Percentiles rank a stretch among this genome's conserved stretches.
Conservation (phyloP, 345 rosid genomes). For the Eucalyptus curtisii region DNA sequence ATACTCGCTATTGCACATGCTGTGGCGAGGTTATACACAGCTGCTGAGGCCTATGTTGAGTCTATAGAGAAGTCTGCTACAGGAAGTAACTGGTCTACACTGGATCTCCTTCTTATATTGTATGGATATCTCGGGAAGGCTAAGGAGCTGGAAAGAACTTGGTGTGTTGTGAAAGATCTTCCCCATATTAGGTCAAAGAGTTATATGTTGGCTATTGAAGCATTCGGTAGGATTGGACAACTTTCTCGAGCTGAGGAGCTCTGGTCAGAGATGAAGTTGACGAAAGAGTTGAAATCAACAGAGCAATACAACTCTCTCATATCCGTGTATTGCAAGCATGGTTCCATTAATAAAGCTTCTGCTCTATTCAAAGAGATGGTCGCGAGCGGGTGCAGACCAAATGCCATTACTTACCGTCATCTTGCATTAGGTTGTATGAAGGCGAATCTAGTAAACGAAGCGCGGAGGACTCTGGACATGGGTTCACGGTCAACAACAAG, state of each 20-base stretch:
- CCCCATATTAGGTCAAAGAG: conserved; percentile 53
- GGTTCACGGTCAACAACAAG: conserved; percentile 31
- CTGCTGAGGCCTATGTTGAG: conserved; percentile 66
- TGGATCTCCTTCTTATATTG: conserved; percentile 65
- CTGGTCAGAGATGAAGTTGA: conserved; percentile 67
- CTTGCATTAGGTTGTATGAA: conserved; percentile 86
- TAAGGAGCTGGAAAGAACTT: conserved; percentile 50
- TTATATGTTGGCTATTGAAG: conserved; percentile 62
- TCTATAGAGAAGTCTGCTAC: conserved; percentile 58
- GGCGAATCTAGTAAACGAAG: conserved; percentile 47
- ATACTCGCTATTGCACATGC: conserved; percentile 79
- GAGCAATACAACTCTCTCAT: conserved; percentile 73
- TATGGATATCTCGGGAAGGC: conserved; percentile 62
- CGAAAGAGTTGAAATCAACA: conserved; percentile 40
- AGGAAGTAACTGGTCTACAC: conserved; percentile 79
- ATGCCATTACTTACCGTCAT: conserved; percentile 70
- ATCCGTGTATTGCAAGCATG: conserved; percentile 58
- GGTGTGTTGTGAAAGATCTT: conserved; percentile 44
- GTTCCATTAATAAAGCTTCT: conserved; percentile 52
- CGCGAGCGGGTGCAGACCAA: conserved; percentile 42
- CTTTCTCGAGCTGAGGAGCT: conserved; percentile 62
- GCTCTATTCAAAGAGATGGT: conserved; percentile 56
- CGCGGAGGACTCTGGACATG: conserved; percentile 54
- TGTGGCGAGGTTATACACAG: conserved; percentile 75
- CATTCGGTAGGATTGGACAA: conserved; percentile 52